phyloP scores from a whole-genome alignment of 1,284 basidiomycete genomes.

The Cerioporus squamosus region DNA sequence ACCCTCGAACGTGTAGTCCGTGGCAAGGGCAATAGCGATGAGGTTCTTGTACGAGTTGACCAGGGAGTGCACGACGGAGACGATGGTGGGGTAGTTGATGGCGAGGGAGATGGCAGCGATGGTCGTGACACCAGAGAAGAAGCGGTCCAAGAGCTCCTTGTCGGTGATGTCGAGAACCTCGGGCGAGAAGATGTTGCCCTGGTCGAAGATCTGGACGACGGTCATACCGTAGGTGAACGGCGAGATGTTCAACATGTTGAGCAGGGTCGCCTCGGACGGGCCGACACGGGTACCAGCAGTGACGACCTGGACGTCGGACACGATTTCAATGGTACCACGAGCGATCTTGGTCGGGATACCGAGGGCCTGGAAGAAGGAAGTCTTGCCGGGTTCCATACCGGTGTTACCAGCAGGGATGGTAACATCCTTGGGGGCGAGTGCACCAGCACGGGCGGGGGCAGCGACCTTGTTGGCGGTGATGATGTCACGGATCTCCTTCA shows the following conservation, averaged over 20 bases:
- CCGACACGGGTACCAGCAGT: conserved; percentile 92
- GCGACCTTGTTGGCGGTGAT: conserved; percentile 98
- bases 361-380: conserved; percentile 99
- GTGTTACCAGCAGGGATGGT: conserved; percentile 95
- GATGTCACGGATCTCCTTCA: conserved; percentile 93
- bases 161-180: conserved; percentile 96
- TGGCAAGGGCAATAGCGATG: conserved; percentile 87
- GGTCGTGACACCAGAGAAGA: conserved; percentile 93
- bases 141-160: conserved; percentile 87
- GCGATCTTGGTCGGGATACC: conserved; percentile 99
- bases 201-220: conserved; percentile 92
- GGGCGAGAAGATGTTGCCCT: conserved; percentile 89
- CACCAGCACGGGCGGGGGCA: conserved; percentile 98
- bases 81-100: conserved; percentile 94
- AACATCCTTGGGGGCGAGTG: conserved; percentile 92
- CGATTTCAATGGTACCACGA: conserved; percentile 99
- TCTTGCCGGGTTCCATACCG: conserved; percentile 99
- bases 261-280: conserved; percentile 93
- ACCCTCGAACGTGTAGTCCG: conserved; percentile 96
- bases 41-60: conserved; percentile 99
- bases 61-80: conserved; percentile 91
- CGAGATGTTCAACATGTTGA: conserved; percentile 99
- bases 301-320: conserved; percentile 96
- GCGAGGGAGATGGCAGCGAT: conserved; percentile 97
- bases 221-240: conserved; percentile 99